Base-by-base conservation (phyloP, 179 eudicot species). In the Nepenthes alata region DNA sequence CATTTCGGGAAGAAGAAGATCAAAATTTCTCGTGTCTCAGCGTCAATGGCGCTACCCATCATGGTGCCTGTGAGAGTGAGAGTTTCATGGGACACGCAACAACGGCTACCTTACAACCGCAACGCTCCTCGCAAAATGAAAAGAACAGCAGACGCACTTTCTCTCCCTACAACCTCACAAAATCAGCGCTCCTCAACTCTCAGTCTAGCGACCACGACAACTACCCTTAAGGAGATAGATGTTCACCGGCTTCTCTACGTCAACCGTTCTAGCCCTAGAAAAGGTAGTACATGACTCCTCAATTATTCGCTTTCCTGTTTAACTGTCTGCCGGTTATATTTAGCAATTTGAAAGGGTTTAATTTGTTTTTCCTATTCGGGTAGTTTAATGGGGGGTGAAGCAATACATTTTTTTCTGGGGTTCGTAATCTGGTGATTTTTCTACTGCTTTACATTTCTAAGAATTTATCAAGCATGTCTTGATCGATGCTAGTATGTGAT, bases 71-170 rank as follows among this genome's bases (percentile, higher is more conserved):
- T 77, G 67, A 78, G 62, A 58, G 78, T 74, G 12, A 62, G 62
- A 68, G 76, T 39, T 39, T 59, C 98, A 60, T 80, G 79, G 77
- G 96, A 91, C 75, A 82, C 84, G 49, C 83, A 74, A 3, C 80
- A 81, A 57, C 78, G 79, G 47, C 70, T 81, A n/a, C 65, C 87
- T 4, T 86, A 89, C 87, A 91, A 79, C 78, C 86, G 64, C 70
- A 86, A 70, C 68, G 83, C 68, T 55, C 89, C 63, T 68, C 77
- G 66, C 75, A 86, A 59, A 81, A 64, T 54, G 59, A 58, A 34
- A 12, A 63, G 36, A 72, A 75, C 37, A 65, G 72, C 70, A 25
- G 55, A 70, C 35, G 12, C 56, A 41, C 69, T 61, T 47, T 53
- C 53, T 11, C 71, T 49, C 52, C 49, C 64, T 38, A 9, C 41